A percentile compares a stretch with the other conserved stretches of the same genome.
Conservation (phyloP, 257 asterid species). For the Solanum dulcamara region DNA sequence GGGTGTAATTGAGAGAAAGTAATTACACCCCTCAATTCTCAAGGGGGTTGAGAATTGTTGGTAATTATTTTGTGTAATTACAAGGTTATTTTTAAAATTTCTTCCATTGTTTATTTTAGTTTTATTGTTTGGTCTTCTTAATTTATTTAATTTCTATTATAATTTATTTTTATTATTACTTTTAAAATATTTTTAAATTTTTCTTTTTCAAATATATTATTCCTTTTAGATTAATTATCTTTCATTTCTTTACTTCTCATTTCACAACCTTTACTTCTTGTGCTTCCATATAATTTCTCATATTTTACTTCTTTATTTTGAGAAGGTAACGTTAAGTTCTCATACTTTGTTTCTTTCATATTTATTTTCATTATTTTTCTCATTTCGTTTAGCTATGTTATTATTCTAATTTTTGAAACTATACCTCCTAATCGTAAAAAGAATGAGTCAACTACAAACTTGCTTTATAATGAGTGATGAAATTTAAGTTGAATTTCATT, state of each 20-base stretch:
- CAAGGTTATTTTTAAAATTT: neutral
- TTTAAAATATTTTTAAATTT: too few species aligned
- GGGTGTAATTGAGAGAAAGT: neutral
- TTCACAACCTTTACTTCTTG: neutral
- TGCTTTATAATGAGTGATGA: neutral
- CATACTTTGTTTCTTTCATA: neutral
- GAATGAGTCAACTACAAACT: neutral
- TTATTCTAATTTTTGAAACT: neutral
- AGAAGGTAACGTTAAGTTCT: neutral
- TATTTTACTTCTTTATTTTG: too few species aligned
- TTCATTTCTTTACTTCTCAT: neutral
- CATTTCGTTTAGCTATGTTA: neutral
- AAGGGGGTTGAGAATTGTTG: neutral
- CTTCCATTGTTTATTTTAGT: neutral
- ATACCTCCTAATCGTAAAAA: neutral
- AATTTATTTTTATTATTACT: neutral
- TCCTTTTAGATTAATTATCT: neutral
- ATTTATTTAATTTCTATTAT: neutral
- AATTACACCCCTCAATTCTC: neutral
- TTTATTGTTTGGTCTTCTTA: neutral
- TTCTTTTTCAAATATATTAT: neutral
- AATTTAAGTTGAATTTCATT: neutral
- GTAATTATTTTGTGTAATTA: neutral
- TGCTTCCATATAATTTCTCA: neutral
- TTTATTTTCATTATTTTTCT: neutral